phyloP scores from a whole-genome alignment of 805 yeast species.

The Saccharomycopsis fibuligera region DNA sequence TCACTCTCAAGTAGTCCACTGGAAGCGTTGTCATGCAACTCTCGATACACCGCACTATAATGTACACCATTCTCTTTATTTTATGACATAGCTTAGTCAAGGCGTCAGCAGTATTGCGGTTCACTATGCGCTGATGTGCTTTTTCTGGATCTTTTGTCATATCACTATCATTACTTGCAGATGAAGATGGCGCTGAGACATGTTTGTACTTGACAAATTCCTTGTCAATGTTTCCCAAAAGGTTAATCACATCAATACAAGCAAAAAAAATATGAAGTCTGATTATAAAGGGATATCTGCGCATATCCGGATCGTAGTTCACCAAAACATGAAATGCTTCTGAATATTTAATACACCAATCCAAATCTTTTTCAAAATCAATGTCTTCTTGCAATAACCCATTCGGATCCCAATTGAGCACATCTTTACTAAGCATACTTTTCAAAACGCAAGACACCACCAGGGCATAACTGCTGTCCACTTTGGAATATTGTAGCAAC shows the following conservation, averaged over 20 bases:
- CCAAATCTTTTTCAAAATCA: conserved; percentile 6
- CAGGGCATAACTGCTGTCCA: conserved; percentile 14
- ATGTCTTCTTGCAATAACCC: conserved; percentile 9
- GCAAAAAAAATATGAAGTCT: conserved; percentile 16
- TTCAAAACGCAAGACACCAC: conserved; percentile 4
- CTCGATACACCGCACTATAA: conserved; percentile 14
- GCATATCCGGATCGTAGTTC: conserved; percentile 11
- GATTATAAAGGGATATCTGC: conserved; percentile 15
- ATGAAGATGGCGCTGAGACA: too few relatives aligned
- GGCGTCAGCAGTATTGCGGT: conserved; percentile 2
- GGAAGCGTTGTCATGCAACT: conserved; percentile 17
- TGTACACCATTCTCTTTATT: conserved; percentile 9
- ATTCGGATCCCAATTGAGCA: conserved; percentile 13
- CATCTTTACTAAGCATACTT: conserved; percentile 4
- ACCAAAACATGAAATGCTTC: conserved; percentile 6
- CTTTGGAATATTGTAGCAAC: conserved; percentile 7
- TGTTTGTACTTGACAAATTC: conserved; percentile 5
- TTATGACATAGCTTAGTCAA: conserved; percentile 12
- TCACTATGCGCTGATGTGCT: not conserved
- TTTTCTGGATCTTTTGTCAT: not conserved
- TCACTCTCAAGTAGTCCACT: conserved; percentile 16
- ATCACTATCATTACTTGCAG: too few relatives aligned
- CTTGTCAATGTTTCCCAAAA: conserved; percentile 8
- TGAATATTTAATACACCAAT: conserved; percentile 5
- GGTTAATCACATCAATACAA: conserved; percentile 8